Evolutionary conservation across 352 stramenopile species (phyloP), one percentile per base, ranked within the genome.

Genomic region (Peronosclerospora sorghi): DNA sequence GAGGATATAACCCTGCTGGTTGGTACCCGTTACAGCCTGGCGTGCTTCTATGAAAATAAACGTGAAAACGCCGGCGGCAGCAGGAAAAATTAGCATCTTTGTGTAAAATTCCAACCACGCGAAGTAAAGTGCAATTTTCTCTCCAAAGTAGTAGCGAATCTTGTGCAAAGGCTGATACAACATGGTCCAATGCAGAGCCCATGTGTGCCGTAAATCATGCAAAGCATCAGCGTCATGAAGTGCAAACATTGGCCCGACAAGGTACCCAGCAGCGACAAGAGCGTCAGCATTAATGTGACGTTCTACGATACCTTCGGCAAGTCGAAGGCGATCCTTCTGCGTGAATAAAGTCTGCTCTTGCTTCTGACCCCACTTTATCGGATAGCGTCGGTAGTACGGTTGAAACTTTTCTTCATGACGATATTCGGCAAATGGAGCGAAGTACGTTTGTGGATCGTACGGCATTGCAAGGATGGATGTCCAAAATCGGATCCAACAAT

Each of bases 91-190:
- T 3, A 96, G 67, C 78, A 93, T 91, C 65, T 91, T 91, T n/a
- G 85, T 96, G 66, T 95, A 96, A 45, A 94, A 95, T 8, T 84
- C 83, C 23, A 96, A 67, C 73, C 83, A 96, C 8, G 82, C 83
- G 54, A 96, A 96, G 52, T 96, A 96, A 19, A 96, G 72, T 20
- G 77, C 83, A 12, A 94, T 76, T 45, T 89, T 87, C 46, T 96
- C 83, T 41, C 86, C 86, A 68, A 94, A 96, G 59, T 96, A 96
- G 38, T 70, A 77, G 6, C 78, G 77, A 35, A 96, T 89, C 35
- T 87, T 82, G 59, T 90, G 70, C 9, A 96, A 54, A 14, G 85
- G 83, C 45, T 95, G 83, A 39, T 74, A 73, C 9, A 86, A 26
- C 67, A 91, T 80, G 20, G 54, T 48, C 78, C 73, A 93, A 34